A percentile compares a stretch with the other conserved stretches of the same genome.
phyloP scores from a whole-genome alignment of 2,329 filamentous ascomycete genomes.

The Byssoonygena ceratinophila region DNA sequence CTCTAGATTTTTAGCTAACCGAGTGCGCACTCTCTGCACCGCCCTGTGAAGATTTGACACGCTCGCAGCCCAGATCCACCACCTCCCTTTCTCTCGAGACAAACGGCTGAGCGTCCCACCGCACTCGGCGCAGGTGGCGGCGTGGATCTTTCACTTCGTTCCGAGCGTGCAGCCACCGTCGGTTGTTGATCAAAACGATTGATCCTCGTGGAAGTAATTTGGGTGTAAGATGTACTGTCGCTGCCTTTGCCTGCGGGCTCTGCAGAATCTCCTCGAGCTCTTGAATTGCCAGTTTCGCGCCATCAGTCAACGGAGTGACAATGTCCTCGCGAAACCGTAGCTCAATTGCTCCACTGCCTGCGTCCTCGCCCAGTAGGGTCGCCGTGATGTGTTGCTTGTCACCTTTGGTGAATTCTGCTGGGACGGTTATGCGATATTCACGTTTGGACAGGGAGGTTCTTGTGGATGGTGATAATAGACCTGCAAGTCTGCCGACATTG shows the following conservation, averaged over 20 bases:
- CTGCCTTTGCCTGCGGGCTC: constrained; percentile 11
- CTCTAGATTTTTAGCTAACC: no score
- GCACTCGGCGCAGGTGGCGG: constrained; percentile 29
- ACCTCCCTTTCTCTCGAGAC: no score
- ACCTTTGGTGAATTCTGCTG: constrained; percentile 27
- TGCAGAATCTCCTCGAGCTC: constrained; percentile 23
- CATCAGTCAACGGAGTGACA: constrained; percentile 19
- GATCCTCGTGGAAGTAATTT: constrained; percentile 23
- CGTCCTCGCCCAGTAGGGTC: constrained; percentile 17
- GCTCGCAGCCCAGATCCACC: no score
- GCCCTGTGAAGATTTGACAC: neutral
- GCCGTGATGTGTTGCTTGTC: constrained; percentile 18
- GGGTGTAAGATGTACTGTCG: constrained; percentile 21
- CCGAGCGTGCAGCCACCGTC: constrained; percentile 30
- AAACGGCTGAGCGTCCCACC: constrained; percentile 28
- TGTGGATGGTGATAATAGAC: constrained; percentile 22
- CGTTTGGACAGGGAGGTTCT: constrained; percentile 19
- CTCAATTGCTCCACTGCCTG: constrained; percentile 14
- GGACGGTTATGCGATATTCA: constrained; percentile 28
- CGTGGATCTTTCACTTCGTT: constrained; percentile 28
- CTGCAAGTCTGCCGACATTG: constrained; percentile 25
- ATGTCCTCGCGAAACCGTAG: constrained; percentile 27
- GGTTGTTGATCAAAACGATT: constrained; percentile 30
- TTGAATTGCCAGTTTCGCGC: constrained; percentile 23
- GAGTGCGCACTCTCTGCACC: no score